A percentile compares a stretch with the other conserved stretches of the same genome.
phyloP scores from a whole-genome alignment of 345 rosid genomes.

The Camelina laxa region DNA sequence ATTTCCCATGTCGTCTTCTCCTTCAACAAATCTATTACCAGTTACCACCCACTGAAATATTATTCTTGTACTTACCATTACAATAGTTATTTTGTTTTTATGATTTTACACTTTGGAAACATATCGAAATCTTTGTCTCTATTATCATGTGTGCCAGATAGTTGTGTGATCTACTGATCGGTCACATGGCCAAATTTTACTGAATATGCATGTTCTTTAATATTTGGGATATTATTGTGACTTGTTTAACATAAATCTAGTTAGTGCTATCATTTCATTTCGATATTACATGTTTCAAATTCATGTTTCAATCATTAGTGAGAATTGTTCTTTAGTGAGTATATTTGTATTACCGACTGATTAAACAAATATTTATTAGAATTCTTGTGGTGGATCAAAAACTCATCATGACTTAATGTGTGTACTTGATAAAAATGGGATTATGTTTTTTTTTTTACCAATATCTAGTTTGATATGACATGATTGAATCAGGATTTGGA shows the following conservation, averaged over 20 bases:
- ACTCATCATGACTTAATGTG: neutral
- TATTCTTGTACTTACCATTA: constrained; percentile 14
- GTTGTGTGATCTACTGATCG: neutral
- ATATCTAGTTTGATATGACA: neutral
- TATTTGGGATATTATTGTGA: constrained; percentile 13
- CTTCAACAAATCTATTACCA: constrained; percentile 12
- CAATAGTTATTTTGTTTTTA: neutral
- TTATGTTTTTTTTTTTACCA: neutral
- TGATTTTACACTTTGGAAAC: constrained; percentile 18
- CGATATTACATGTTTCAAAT: constrained; percentile 18
- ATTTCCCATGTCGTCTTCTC: constrained; percentile 7
- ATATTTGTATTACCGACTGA: neutral
- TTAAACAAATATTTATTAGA: neutral
- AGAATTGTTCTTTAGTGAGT: constrained; percentile 1
- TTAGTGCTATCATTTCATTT: constrained; percentile 13
- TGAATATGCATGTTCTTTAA: constrained; percentile 4
- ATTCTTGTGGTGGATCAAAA: constrained; percentile 1
- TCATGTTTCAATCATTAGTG: constrained; percentile 12
- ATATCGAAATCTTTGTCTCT: neutral
- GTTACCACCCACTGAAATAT: neutral
- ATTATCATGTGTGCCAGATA: constrained; percentile 1
- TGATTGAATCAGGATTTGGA: neutral
- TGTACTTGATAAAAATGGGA: neutral
- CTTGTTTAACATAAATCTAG: constrained; percentile 5
- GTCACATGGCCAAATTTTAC: neutral